Conservation (phyloP, 1,284 basidiomycete genomes). For the Rhodotorula sp. region DNA sequence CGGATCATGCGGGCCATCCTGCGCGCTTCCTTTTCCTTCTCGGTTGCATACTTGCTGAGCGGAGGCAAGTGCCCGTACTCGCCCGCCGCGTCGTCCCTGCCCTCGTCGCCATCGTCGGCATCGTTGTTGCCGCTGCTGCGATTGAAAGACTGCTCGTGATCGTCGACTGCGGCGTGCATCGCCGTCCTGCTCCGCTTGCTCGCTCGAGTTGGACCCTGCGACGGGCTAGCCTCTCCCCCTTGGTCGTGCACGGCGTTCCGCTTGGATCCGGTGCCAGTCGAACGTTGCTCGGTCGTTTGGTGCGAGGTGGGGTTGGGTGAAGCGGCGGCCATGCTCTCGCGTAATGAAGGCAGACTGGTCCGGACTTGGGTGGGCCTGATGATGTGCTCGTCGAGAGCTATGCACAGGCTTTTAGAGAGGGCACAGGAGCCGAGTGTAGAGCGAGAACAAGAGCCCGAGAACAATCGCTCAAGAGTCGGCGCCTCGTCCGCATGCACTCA, state of each 20-base stretch:
- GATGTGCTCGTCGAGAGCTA: neutral
- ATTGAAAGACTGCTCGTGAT: neutral
- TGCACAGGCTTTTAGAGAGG: neutral
- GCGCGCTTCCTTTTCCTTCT: constrained; percentile 33
- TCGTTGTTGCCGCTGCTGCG: neutral
- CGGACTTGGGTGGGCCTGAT: neutral
- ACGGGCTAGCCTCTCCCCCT: too few relatives aligned
- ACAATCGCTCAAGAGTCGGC: neutral
- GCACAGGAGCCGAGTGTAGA: neutral
- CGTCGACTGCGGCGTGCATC: neutral
- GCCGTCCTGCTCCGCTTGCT: neutral
- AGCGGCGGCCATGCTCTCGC: neutral
- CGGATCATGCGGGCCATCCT: constrained; percentile 35
- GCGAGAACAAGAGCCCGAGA: neutral
- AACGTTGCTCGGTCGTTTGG: neutral
- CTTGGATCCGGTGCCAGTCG: neutral
- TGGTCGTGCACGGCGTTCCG: neutral
- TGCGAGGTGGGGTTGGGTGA: neutral
- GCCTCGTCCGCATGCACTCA: constrained; percentile 2
- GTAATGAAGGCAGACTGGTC: neutral
- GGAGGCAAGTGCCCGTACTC: neutral
- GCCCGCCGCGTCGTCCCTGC: neutral
- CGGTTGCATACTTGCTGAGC: neutral
- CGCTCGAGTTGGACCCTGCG: too few relatives aligned
- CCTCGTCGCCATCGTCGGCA: neutral